Evolutionary conservation across 148 eudicot species (phyloP).

Genomic region (Hydrangea macrophylla): DNA sequence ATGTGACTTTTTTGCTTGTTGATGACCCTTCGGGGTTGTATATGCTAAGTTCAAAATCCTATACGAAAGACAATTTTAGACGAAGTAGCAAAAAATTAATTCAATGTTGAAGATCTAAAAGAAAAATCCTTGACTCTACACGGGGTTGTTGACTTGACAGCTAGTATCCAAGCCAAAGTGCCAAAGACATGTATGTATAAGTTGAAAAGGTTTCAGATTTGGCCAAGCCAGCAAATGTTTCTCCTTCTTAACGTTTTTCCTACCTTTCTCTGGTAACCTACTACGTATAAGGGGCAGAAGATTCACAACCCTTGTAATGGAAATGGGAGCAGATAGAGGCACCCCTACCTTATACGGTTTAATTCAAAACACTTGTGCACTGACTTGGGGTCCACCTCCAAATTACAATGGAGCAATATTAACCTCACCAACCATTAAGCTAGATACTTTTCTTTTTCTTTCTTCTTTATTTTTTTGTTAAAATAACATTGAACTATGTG

Average conservation of each 20-base stretch:
- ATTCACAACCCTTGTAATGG: neutral
- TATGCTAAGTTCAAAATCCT: constrained; percentile 90
- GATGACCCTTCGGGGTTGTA: constrained; percentile 70
- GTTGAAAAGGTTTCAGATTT: neutral
- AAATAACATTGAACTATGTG: neutral
- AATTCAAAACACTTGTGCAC: neutral
- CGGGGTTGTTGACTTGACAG: neutral
- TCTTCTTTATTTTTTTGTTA: no score
- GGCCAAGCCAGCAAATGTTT: neutral
- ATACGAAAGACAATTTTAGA: constrained; percentile 10
- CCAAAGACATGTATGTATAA: neutral
- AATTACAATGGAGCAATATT: neutral
- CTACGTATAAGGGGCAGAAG: neutral
- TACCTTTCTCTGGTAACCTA: neutral
- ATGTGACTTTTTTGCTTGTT: constrained; percentile 76
- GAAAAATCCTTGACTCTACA: neutral
- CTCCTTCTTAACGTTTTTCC: neutral
- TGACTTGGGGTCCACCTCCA: neutral
- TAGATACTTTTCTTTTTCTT: neutral
- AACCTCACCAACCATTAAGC: neutral
- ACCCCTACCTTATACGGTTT: neutral
- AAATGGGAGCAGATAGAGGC: neutral
- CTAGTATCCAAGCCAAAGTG: neutral
- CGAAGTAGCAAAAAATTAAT: neutral
- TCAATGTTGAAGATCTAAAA: neutral